Base-by-base conservation (phyloP, 2,329 filamentous ascomycete genomes). In the Alternaria atra region DNA sequence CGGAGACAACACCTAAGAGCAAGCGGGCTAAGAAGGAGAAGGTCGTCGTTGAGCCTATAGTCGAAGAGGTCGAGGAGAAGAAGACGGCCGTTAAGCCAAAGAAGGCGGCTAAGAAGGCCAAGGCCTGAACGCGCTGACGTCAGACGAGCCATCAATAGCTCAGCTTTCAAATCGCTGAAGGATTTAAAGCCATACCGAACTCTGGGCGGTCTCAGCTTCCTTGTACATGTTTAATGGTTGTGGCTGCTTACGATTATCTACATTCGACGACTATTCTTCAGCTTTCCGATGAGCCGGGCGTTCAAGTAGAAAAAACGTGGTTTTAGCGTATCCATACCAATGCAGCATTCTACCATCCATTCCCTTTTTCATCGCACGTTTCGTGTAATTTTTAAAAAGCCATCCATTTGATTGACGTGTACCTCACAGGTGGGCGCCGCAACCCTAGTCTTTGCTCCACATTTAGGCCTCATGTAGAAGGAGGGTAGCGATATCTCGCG, bases 51-150 rank as follows among this genome's bases (percentile, higher is more conserved):
- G 67, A 59, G 9, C 48, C 55, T 5, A 58, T 60, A n/a, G 63
- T 32, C 6, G 70, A 65, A n/a, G 60, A 58, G 12, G 54, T 61
- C 7, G 51, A 62, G 29, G 67, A 68, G n/a, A 70, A 73, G 64
- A 70, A 73, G 66, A 20, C 27, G 6, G 42, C 42, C 7, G 23
- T 47, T 13, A 61, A 68, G 58, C 47, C 66, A 1, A 73, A 72
- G 67, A 75, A 75, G 17, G 37, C 17, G 57, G 62, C 68, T 8
- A 76, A 71, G 67, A 74, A 74, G 59, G 60, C 57, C 7, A 73
- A 74, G 55, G 68, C 68, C 51, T 70, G 46, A 65, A 34, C 15
- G 20, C 25, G 48, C 35, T 52, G 46, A 48, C 4, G 13, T 48
- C 46, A 48, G 46, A 40, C 10, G 37, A 40, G 37, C 37, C 8